Evolutionary conservation across 106 monocot genomes (phyloP).

Genomic region (Cymbidium sinense): DNA sequence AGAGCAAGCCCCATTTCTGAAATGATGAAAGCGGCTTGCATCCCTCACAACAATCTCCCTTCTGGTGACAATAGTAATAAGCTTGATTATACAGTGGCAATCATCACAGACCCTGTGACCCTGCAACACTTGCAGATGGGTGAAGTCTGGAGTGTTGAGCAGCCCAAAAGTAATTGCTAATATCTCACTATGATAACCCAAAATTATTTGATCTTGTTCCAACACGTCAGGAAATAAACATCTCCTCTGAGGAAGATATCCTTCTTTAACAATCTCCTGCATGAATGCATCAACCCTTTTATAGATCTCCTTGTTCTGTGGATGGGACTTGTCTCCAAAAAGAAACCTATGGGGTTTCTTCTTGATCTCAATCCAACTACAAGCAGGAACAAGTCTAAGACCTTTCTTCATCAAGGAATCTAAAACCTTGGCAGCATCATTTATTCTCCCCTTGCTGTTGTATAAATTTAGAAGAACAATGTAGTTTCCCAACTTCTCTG

Average conservation of each 20-base stretch:
- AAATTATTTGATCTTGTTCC: slow-evolving; percentile 35
- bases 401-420: slow-evolving; percentile 50
- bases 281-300: slow-evolving; percentile 52
- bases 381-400: slow-evolving; percentile 43
- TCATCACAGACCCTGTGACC: slow-evolving; percentile 66
- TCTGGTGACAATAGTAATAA: slow-evolving; percentile 44
- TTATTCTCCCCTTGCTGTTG: slow-evolving; percentile 32
- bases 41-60: slow-evolving; percentile 81
- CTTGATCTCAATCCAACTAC: slow-evolving; percentile 87
- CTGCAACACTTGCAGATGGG: slow-evolving; percentile 59
- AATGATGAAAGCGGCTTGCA: slow-evolving; percentile 86
- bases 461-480: slow-evolving; percentile 77
- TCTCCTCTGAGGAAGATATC: slow-evolving; percentile 38
- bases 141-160: slow-evolving; percentile 45
- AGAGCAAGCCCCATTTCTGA: slow-evolving; percentile 59
- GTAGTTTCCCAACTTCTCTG: slow-evolving; percentile 76
- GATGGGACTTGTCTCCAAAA: slow-evolving; percentile 70
- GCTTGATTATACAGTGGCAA: slow-evolving; percentile 60
- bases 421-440: slow-evolving; percentile 55
- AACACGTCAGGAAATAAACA: slow-evolving; percentile 58
- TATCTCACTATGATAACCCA: slow-evolving; percentile 61
- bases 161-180: slow-evolving; percentile 81
- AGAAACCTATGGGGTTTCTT: slow-evolving; percentile 54
- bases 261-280: slow-evolving; percentile 42
- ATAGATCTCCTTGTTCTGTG: slow-evolving; percentile 50